Evolutionary conservation across 345 rosid species (phyloP).

Genomic region (Brassica incana): DNA sequence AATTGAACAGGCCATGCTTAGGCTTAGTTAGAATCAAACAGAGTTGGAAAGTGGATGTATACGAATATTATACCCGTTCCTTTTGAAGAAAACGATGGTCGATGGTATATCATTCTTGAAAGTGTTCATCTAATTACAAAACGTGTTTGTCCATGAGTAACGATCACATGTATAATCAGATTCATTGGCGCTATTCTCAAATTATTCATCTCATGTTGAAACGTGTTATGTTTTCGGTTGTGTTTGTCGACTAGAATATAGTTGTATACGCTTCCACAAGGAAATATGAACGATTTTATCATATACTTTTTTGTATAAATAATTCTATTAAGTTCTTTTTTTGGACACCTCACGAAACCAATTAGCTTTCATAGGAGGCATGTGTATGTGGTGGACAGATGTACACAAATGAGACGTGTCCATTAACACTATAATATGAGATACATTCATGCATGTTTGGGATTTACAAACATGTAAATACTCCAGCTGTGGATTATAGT

Average conservation of each 20-base stretch:
- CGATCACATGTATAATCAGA: neutral
- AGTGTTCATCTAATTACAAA: neutral
- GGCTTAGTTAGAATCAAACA: neutral
- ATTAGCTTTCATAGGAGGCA: neutral
- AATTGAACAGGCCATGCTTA: neutral
- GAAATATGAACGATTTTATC: neutral
- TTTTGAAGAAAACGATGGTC: neutral
- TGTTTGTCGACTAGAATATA: neutral
- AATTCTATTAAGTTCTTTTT: neutral
- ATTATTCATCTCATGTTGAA: neutral
- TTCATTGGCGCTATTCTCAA: neutral
- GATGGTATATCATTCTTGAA: neutral
- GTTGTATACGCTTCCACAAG: neutral
- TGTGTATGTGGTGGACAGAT: constrained; percentile 10
- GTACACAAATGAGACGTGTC: constrained; percentile 20
- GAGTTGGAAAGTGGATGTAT: neutral
- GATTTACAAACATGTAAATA: constrained; percentile 8
- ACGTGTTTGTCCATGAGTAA: neutral
- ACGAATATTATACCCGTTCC: neutral
- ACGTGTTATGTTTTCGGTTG: constrained; percentile 8
- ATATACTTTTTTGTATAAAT: neutral
- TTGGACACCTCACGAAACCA: constrained; percentile 21
- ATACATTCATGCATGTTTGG: constrained; percentile 11
- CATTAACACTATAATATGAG: neutral
- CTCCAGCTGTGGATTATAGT: neutral